Conservation (phyloP, 345 rosid genomes). For the Durio zibethinus region DNA sequence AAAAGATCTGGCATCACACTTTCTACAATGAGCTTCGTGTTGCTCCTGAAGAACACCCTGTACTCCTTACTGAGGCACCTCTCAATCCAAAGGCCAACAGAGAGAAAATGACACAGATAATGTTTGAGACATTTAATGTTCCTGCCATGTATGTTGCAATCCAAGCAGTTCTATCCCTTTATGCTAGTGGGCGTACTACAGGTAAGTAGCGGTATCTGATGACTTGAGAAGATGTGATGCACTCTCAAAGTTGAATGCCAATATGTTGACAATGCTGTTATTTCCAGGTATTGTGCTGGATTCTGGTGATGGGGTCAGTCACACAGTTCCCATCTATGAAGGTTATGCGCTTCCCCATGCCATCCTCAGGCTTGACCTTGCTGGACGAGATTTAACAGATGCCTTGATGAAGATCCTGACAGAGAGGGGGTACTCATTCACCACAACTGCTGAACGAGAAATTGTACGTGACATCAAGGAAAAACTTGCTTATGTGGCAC, state of each 20-base stretch:
- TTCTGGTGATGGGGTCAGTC: constrained; percentile 61
- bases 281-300: constrained; percentile 55
- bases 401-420: constrained; percentile 62
- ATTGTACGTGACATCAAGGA: constrained; percentile 37
- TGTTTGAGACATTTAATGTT: constrained; percentile 57
- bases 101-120: constrained; percentile 63
- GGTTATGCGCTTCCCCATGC: constrained; percentile 71
- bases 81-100: constrained; percentile 61
- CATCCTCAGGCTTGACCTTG: constrained; percentile 62
- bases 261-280: not conserved
- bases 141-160: constrained; percentile 65
- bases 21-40: constrained; percentile 63
- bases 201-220: constrained; percentile 27
- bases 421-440: constrained; percentile 35
- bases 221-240: not conserved
- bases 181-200: constrained; percentile 69
- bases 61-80: constrained; percentile 60
- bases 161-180: constrained; percentile 58
- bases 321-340: constrained; percentile 62
- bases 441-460: constrained; percentile 44
- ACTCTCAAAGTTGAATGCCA: not conserved
- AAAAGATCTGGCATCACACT: constrained; percentile 69
- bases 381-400: constrained; percentile 61
- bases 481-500: constrained; percentile 36
- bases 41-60: constrained; percentile 59